phyloP scores from a whole-genome alignment of 1,284 basidiomycete genomes.

The Rhodotorula mucilaginosa region DNA sequence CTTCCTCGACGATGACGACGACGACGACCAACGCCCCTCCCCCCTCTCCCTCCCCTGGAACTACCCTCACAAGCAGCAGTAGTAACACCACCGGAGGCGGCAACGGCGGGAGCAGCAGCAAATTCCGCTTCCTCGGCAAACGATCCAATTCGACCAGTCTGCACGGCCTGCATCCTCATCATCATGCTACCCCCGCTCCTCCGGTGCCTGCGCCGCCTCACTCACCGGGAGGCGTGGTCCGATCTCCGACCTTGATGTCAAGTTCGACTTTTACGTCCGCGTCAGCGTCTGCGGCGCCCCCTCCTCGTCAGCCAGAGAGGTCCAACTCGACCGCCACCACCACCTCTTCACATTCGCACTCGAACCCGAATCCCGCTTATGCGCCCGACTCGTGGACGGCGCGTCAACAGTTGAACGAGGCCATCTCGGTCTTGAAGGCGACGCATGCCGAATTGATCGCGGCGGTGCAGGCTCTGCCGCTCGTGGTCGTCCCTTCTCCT shows the following conservation, averaged over 20 bases:
- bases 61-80: background rate
- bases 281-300: background rate
- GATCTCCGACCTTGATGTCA: background rate
- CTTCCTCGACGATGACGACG: too few species aligned
- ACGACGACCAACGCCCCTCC: too few species aligned
- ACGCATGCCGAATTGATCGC: slow-evolving; percentile 13
- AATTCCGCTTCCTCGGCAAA: slow-evolving; percentile 32
- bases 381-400: slow-evolving; percentile 11
- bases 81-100: background rate
- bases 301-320: slow-evolving; percentile 2
- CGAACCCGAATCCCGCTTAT: background rate
- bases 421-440: slow-evolving; percentile 15
- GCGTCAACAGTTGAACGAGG: slow-evolving; percentile 4
- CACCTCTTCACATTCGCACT: background rate
- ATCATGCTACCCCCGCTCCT: slow-evolving; percentile 1
- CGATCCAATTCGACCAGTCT: slow-evolving; percentile 20
- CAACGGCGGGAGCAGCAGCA: background rate
- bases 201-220: background rate
- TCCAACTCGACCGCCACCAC: background rate
- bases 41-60: background rate
- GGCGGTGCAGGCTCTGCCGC: slow-evolving; percentile 14
- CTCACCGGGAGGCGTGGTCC: background rate
- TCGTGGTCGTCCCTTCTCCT: background rate
- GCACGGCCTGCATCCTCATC: background rate
- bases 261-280: background rate